Base-by-base conservation (phyloP, 2,329 filamentous ascomycete species). In the Allantophomopsis lycopodina region DNA sequence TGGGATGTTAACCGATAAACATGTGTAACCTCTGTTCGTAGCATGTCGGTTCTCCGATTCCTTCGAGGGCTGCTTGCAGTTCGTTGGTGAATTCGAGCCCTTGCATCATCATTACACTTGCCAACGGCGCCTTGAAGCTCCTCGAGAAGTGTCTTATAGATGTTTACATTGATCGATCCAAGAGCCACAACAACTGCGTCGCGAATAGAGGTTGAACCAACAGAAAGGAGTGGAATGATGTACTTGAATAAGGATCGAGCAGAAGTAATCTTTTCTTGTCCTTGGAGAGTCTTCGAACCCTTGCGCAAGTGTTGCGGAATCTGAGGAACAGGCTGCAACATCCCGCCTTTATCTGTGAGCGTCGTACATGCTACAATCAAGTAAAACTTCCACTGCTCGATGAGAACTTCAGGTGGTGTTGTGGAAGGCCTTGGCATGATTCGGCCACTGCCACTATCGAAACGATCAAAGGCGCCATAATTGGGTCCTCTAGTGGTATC, bases 341-440 rank as follows among this genome's bases (percentile, higher is more conserved):
- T 66, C 41, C 74, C 67, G 8, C 86, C 86, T 8, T 85, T 74
- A 48, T 91, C 91, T 31, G 84, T 88, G 41, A 98, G 68, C 0
- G 91, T 96, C 8, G 89, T 94, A 60, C 93, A 98, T 8, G 89
- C 91, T 62, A 98, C 95, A 40, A 95, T 88, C 18, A 98, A 69
- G 57, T 96, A 96, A 2, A 96, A 66, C 60, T 95, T 96, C 89
- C 89, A 98, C 56, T 98, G 91, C 59, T 96, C 93, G 42, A 98
- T 77, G 42, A 95, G 69, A 16, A 94, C 77, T 50, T 94, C 87
- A 0, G 88, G 83, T 14, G 87, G 82, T 1, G 81, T 79, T 2
- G 76, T 80, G 42, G 72, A 77, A 43, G 71, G 73, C 54, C 76
- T 67, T 48, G 64, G 48, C 8, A 53, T 46, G 17, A 55, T 39